Evolutionary conservation across 441 rosid species (phyloP).

Genomic region (Gossypium armourianum): DNA sequence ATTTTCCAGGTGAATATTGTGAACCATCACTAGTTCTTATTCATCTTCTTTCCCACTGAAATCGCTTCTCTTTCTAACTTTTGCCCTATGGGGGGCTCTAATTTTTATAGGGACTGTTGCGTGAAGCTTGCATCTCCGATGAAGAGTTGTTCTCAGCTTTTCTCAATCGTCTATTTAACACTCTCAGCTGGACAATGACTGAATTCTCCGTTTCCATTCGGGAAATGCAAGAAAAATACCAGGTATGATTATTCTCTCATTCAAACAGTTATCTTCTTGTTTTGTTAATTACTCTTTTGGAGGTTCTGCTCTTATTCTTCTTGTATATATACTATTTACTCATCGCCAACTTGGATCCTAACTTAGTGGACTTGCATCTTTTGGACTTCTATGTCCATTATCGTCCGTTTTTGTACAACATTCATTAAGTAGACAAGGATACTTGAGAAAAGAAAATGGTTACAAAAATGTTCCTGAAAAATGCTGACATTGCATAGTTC

Average conservation of each 20-base stretch:
- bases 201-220: slow-evolving; percentile 89
- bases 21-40: neutral
- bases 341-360: neutral
- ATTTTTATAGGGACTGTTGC: slow-evolving; percentile 46
- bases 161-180: slow-evolving; percentile 85
- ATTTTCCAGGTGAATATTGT: slow-evolving; percentile 60
- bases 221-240: slow-evolving; percentile 92
- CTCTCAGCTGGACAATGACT: slow-evolving; percentile 95
- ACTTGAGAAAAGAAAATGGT: neutral
- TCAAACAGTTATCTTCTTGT: neutral
- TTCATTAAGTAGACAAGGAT: neutral
- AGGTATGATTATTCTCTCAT: slow-evolving; percentile 29
- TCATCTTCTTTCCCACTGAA: neutral
- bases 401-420: neutral
- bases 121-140: slow-evolving; percentile 65
- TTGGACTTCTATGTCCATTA: neutral
- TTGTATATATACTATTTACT: neutral
- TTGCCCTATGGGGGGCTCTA: slow-evolving; percentile 13
- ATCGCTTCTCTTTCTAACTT: slow-evolving; percentile 2
- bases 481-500: neutral
- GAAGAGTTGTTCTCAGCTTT: slow-evolving; percentile 70
- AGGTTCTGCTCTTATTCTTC: neutral
- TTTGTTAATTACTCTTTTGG: neutral
- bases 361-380: neutral
- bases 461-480: neutral